Conservation (phyloP, 495 filamentous ascomycete species). For the Penicilliopsis zonata region DNA sequence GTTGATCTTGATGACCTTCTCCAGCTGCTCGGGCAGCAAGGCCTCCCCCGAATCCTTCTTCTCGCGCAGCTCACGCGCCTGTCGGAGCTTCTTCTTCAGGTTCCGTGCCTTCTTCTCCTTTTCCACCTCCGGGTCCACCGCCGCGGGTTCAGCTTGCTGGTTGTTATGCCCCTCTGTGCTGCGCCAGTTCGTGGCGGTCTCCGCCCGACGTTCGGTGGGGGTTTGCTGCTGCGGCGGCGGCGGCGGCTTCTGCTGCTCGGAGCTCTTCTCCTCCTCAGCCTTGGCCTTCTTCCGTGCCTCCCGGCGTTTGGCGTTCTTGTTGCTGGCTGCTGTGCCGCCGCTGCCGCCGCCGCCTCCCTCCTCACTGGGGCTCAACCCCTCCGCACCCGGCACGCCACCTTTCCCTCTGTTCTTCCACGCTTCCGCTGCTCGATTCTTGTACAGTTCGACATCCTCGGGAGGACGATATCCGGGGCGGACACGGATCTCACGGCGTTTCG, state of each 20-base stretch:
- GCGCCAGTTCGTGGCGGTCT: too few relatives aligned
- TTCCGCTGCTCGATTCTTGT: conserved; percentile 85
- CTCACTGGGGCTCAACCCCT: conserved; percentile 41
- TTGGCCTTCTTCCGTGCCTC: conserved; percentile 86
- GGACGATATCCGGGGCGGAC: conserved; percentile 88
- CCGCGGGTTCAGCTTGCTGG: conserved; percentile 6
- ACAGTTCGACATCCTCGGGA: conserved; percentile 91
- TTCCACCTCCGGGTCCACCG: conserved; percentile 56
- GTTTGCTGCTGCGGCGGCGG: conserved; percentile 14
- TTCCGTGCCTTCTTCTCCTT: conserved; percentile 87
- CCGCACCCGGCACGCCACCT: conserved; percentile 72
- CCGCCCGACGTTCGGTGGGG: too few relatives aligned
- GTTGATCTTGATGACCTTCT: conserved; percentile 93
- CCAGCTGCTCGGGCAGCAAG: conserved; percentile 87
- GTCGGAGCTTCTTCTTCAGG: conserved; percentile 90
- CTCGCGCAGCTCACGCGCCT: conserved; percentile 78
- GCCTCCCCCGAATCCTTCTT: conserved; percentile 81
- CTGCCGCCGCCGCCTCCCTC: conserved; percentile 23
- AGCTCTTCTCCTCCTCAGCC: conserved; percentile 24
- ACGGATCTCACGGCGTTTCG: conserved; percentile 79
- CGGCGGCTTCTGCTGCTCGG: conserved; percentile 11
- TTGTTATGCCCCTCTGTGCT: not conserved
- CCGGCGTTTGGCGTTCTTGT: conserved; percentile 89
- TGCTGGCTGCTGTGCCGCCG: conserved; percentile 40
- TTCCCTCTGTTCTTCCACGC: conserved; percentile 72